Base-by-base conservation (phyloP, 345 rosid genomes). In the Arabidopsis suecica region DNA sequence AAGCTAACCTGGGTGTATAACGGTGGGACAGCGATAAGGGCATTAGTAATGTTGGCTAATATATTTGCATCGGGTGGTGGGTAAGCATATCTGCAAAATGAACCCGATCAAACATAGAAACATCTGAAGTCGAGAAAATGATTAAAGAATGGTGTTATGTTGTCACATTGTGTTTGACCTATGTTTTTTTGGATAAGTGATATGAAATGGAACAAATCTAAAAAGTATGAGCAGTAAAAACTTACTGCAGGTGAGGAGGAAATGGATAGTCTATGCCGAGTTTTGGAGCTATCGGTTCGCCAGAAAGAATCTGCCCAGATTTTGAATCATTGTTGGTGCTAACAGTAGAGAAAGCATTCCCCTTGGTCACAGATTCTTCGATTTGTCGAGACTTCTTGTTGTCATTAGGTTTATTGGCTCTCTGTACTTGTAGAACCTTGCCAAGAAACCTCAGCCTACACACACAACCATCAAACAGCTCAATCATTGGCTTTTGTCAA, bases 61-160 rank as follows among this genome's bases (percentile, higher is more conserved):
- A 94, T 94, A 77, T 94, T 94, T 79, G 96, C 97, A 89, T 94
- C 99, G 5, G 92, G 96, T 41, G 89, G 96, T 63, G 98, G 98
- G 74, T 95, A 92, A 68, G 96, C 96, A 84, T 95, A 95, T 83
- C 99, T 95, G 89, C 71, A 81, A 51, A 7, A 78, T 12, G 45
- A 79, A 65, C 0, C 65, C 7, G 36, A 73, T 12, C 49, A 42
- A 60, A 66, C 38, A 63, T 59, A 78, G n/a, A 56, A 42, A 58
- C 41, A 62, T 33, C 37, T 55, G 22, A 68, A n/a, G 30, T 22
- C 7, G 33, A 30, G 49, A 38, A 12, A 55, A 55, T 53, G 13
- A 42, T 41, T 7, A 18, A 72, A 40, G 25, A 44, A 34, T 45
- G n/a, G 14, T 42, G 23, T 61, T 49, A 34, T 40, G 34, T 41